Base-by-base conservation (phyloP, 306 rosid species). In the Quercus aquifolioides region DNA sequence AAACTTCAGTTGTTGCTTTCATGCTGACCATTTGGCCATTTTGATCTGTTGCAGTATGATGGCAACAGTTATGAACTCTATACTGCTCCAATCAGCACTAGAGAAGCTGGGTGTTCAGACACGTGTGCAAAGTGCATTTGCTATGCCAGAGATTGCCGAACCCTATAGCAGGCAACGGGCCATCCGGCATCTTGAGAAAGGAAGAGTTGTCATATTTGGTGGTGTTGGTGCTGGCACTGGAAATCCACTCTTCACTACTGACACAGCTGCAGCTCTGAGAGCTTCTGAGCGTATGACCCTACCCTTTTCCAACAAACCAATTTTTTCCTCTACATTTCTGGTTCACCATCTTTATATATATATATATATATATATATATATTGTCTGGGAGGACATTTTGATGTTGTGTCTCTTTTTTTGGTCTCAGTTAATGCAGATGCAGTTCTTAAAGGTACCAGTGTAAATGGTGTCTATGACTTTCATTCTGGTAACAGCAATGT, bases 161-260 rank as follows among this genome's bases (percentile, higher is more conserved):
- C 90, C 90, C 23, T 87, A 90, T 81, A 85, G 86, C 68, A 84
- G 93, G 86, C 88, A 84, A 69, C 88, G 91, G 62, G 91, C 93
- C 78, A 90, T 87, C 79, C 85, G 90, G 75, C 93, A 90, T 90
- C 91, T 90, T 35, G 90, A 90, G 90, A 90, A 90, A 80, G 93
- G 93, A 62, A 87, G 93, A 76, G 93, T 90, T 43, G 91, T 90
- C 69, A 90, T 90, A 81, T 90, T 89, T 82, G 91, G 88, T 46
- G 93, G 93, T 28, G 79, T 84, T 70, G 88, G 89, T 84, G 84
- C 80, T 75, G 91, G 91, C 51, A 55, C 91, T 33, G 93, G 90
- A 71, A 85, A 82, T 74, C 84, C 87, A 58, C 87, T 85, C 17
- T 90, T 85, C 81, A 81, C 91, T 11, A 87, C 91, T 2, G 93